These are phyloP conservation scores for Aspergillus affinis DNA, from an alignment of 495 filamentous ascomycete genomes.

Conservation along the genomic window DNA sequence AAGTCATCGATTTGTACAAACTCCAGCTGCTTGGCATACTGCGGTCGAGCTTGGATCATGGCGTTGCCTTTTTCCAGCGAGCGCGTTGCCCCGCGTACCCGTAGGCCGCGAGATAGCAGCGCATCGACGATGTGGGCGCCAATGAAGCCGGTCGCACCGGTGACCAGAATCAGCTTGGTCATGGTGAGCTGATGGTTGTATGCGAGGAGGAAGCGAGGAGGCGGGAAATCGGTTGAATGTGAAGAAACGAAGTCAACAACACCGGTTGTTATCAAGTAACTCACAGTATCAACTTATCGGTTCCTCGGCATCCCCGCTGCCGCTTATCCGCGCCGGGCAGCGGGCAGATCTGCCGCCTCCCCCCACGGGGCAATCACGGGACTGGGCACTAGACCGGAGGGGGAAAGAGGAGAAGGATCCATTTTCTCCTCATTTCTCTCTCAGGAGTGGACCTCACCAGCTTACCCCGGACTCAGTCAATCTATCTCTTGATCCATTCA, in stretches of 20 bases:
- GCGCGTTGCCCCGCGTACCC: conserved; percentile 29
- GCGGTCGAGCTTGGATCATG: conserved; percentile 13
- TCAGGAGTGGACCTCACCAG: not conserved
- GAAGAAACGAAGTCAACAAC: too few species aligned
- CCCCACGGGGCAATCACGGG: not conserved
- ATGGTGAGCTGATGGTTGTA: not conserved
- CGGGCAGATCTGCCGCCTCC: not conserved
- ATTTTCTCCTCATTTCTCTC: not conserved
- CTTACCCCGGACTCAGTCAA: not conserved
- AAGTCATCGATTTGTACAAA: not conserved
- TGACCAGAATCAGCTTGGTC: conserved; percentile 36
- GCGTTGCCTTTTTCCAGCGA: conserved; percentile 21
- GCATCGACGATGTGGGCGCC: conserved; percentile 32
- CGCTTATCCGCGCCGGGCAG: too few species aligned
- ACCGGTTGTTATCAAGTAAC: too few species aligned
- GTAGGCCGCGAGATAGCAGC: conserved; percentile 19
- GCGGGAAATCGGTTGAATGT: too few species aligned
- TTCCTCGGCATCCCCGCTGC: too few species aligned
- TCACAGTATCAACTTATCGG: too few species aligned
- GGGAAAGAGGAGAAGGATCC: not conserved
- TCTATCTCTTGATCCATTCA: not conserved
- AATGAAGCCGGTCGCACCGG: conserved; percentile 50
- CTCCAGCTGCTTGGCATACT: not conserved
- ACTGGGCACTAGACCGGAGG: not conserved
- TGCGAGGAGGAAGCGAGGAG: too few species aligned